phyloP scores from a whole-genome alignment of 2,329 filamentous ascomycete species.

The Tolypocladium ophioglossoides region DNA sequence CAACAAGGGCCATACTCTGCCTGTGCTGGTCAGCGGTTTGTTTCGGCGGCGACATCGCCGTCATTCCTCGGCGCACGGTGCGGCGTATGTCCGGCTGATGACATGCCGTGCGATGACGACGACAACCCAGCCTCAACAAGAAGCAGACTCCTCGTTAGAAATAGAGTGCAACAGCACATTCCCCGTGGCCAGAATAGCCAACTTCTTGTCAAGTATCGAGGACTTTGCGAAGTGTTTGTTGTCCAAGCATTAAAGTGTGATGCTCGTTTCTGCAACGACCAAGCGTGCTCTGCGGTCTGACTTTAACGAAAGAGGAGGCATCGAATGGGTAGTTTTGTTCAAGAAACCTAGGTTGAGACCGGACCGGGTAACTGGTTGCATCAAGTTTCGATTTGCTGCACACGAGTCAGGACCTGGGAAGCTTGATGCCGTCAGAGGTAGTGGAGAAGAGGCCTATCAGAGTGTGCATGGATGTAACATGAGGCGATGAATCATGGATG shows the following conservation, averaged over 20 bases:
- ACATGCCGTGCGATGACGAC: background rate
- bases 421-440: background rate
- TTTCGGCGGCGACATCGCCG: too few species aligned
- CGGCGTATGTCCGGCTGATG: background rate
- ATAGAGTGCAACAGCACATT: background rate
- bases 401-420: background rate
- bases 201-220: background rate
- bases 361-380: background rate
- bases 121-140: background rate
- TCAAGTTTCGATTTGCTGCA: background rate
- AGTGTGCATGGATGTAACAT: background rate
- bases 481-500: background rate
- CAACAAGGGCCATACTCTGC: background rate
- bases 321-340: background rate
- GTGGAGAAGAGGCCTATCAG: background rate
- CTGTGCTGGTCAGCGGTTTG: too few species aligned
- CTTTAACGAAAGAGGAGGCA: background rate
- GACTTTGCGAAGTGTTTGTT: background rate
- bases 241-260: background rate
- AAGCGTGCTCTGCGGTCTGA: too few species aligned
- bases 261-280: background rate
- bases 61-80: background rate
- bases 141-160: background rate
- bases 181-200: background rate
- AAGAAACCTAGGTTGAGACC: background rate